These are phyloP conservation scores for Ananas comosus DNA, from an alignment of 176 grass and related monocot species.

Conservation along the genomic window DNA sequence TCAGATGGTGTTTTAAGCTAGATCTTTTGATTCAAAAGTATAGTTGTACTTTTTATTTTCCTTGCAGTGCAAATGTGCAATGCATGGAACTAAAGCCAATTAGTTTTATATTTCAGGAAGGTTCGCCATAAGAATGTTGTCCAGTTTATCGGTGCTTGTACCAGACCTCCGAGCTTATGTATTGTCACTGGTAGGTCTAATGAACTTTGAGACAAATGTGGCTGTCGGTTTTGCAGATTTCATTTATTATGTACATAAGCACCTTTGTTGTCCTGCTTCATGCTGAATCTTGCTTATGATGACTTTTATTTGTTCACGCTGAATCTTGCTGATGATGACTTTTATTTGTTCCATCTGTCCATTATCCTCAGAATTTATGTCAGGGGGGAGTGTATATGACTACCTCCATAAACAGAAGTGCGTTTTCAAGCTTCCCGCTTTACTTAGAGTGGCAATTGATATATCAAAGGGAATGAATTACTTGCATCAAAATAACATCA, in stretches of 20 bases:
- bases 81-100: too few species aligned
- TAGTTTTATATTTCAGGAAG: conserved; percentile 44
- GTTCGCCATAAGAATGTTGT: conserved; percentile 76
- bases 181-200: conserved; percentile 60
- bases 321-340: neutral
- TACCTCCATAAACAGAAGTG: conserved; percentile 58
- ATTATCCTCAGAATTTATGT: conserved; percentile 63
- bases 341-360: conserved; percentile 10
- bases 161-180: conserved; percentile 56
- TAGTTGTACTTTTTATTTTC: too few species aligned
- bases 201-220: neutral
- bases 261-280: neutral
- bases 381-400: conserved; percentile 61
- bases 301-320: neutral
- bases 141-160: conserved; percentile 82
- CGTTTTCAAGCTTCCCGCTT: conserved; percentile 54
- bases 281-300: too few species aligned
- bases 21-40: too few species aligned
- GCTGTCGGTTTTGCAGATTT: neutral
- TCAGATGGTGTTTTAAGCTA: too few species aligned
- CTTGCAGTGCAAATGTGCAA: too few species aligned
- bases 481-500: conserved; percentile 77
- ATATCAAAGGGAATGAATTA: conserved; percentile 83
- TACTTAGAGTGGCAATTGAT: conserved; percentile 52
- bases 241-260: neutral